Base-by-base conservation (phyloP, 2,329 filamentous ascomycete species). In the Exophiala dermatitidis region DNA sequence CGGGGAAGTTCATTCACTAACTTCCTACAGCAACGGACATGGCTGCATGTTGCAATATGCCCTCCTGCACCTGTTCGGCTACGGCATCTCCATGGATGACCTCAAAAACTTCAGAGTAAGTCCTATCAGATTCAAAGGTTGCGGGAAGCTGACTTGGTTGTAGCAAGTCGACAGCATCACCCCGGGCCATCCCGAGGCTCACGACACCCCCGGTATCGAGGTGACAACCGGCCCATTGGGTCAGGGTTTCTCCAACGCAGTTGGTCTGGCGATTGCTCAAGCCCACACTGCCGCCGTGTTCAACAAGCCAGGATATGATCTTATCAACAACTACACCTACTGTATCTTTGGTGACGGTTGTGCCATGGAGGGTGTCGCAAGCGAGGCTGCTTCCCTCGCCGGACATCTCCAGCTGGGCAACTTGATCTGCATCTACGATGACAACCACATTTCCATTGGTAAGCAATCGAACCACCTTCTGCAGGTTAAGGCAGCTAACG, bases 41-140 rank as follows among this genome's bases (percentile, higher is more conserved):
- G 93, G 86, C 66, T 98, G 93, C 83, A 95, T 98, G 90, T 88
- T 98, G 58, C 93, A 96, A 74, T 98, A 98, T 84, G 87, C 91
- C 68, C 82, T 98, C 65, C 86, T 98, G 67, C 93, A 98, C 79
- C 81, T 98, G 53, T 95, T 90, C 75, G 93, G 93, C 72, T 98
- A 95, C 73, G 82, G 76, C 60, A 66, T 98, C 65, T 81, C 82
- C 68, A 78, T 98, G 59, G 88, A 98, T 68, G 93, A 97, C 75
- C 74, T 98, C 65, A 98, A 97, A 84, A 76, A 78, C 66, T 98
- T 98, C 88, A 86, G 93, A 74, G 90, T 95, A 83, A 73, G 88
- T 43, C 26, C 10, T 42, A 31, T 80, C 77, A 67, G 67, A 49
- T 68, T 81, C 65, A 77, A 69, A 80, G 76, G 26, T 42, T 49